Conservation (phyloP, 306 rosid genomes). For the Acacia crassicarpa region DNA sequence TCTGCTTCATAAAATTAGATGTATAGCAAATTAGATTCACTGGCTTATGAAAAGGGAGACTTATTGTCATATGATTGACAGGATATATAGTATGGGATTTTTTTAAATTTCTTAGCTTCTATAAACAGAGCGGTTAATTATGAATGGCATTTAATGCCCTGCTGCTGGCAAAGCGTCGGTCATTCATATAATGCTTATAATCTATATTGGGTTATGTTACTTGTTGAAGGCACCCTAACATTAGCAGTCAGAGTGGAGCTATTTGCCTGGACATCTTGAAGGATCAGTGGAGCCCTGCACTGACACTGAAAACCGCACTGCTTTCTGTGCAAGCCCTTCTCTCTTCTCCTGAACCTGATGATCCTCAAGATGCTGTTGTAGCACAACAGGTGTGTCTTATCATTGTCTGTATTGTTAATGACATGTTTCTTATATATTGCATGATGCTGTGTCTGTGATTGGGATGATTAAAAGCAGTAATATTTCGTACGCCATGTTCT, state of each 20-base stretch:
- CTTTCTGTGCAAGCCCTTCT: constrained; percentile 97
- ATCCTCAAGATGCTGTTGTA: constrained; percentile 99
- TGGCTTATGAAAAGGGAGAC: constrained; percentile 16
- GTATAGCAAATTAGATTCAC: constrained; percentile 13
- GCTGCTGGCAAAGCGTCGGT: not conserved
- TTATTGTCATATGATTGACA: not conserved
- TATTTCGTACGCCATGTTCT: constrained; percentile 9
- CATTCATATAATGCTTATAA: constrained; percentile 14
- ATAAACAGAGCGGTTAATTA: constrained; percentile 15
- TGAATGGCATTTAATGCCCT: constrained; percentile 12
- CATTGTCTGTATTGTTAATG: not conserved
- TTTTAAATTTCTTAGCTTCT: not conserved
- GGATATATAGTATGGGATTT: not conserved
- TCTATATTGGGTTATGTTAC: constrained; percentile 22
- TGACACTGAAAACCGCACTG: constrained; percentile 96
- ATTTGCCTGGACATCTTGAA: constrained; percentile 95
- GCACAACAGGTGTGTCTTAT: constrained; percentile 74
- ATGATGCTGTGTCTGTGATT: constrained; percentile 3
- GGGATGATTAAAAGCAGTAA: not conserved
- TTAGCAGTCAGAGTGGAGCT: constrained; percentile 99
- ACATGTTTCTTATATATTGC: constrained; percentile 6
- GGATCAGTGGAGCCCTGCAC: constrained; percentile 99
- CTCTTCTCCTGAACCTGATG: constrained; percentile 97
- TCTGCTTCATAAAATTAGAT: constrained; percentile 3
- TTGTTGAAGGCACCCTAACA: constrained; percentile 94